These are phyloP conservation scores for Aspergillus pseudoterreus DNA, from an alignment of 2,329 filamentous ascomycete genomes.

Conservation along the genomic window DNA sequence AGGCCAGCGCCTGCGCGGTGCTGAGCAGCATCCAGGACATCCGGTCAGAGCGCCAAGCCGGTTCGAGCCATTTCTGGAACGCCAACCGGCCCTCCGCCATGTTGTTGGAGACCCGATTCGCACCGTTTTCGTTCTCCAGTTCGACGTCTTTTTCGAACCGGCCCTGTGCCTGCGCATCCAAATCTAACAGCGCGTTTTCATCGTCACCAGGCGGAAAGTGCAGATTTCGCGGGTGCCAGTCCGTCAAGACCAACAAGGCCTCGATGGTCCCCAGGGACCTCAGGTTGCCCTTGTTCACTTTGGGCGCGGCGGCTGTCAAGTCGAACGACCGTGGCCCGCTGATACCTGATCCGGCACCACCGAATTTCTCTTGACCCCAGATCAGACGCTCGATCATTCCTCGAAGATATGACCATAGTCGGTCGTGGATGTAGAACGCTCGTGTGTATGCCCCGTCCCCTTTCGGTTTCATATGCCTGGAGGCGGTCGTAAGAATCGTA, in stretches of 20 bases:
- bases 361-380: conserved; percentile 95
- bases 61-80: conserved; percentile 92
- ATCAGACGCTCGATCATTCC: conserved; percentile 94
- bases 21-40: conserved; percentile 98
- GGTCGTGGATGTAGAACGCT: conserved; percentile 88
- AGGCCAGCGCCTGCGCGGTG: conserved; percentile 82
- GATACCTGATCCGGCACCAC: conserved; percentile 60
- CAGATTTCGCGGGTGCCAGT: conserved; percentile 93
- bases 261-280: conserved; percentile 91
- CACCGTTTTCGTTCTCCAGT: conserved; percentile 36
- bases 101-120: conserved; percentile 47
- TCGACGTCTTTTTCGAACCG: conserved; percentile 49
- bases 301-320: conserved; percentile 54
- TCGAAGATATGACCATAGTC: conserved; percentile 89
- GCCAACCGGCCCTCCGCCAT: conserved; percentile 75
- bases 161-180: conserved; percentile 64
- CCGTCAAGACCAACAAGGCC: conserved; percentile 86
- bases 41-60: conserved; percentile 87
- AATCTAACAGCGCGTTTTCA: conserved; percentile 61
- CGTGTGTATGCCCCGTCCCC: conserved; percentile 79
- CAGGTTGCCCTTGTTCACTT: conserved; percentile 65
- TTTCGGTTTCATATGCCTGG: conserved; percentile 75
- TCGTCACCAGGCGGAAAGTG: conserved; percentile 79
- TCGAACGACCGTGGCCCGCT: conserved; percentile 67
- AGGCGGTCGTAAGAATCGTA: conserved; percentile 85